Evolutionary conservation across 1,139 yeast genomes (phyloP), one percentile per base, ranked within the genome.

Genomic region (Kluyveromyces sp.): DNA sequence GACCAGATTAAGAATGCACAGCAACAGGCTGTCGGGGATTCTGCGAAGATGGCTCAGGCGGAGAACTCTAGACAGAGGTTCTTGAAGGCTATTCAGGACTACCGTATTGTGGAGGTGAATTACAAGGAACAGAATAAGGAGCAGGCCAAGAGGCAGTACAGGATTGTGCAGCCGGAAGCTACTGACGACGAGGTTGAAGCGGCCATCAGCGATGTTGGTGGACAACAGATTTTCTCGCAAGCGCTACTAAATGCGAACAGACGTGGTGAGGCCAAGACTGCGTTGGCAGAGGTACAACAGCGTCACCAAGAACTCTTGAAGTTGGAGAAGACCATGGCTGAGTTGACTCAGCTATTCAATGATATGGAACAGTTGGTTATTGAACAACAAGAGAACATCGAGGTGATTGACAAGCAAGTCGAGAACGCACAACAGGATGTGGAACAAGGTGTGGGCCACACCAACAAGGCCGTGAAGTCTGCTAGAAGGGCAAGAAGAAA

Each of bases 301-400:
- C 83, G 99, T 72, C 98, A 94, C 72, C 83, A 87, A 63, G 98
- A 92, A 71, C 80, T 94, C 65, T 83, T 88, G 71, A 87, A 89
- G 72, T 84, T 94, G 68, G 97, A 90, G 70, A 83, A 86, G 70
- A 85, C 97, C 49, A 88, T 94, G 87, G 89, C 94, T 40, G 98
- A 92, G 70, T 79, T 92, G 66, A 88, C 96, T 41, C 95, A 87
- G 71, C 78, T 92, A 63, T 89, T 94, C 74, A 86, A 83, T 61
- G 98, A 92, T 65, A 88, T 92, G 95, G 97, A 92, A 71, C 89
- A 88, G 63, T 75, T 92, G 69, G 97, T 92, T 45, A 89, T 92
- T 59, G 96, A 90, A 69, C 98, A 92, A 72, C 97, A 89, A 66
- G 90, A 81, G 58, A 83, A 85, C 50, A 83, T 92, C 55, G 86